phyloP scores from a whole-genome alignment of 139 green algal species.

The Chlorella sorokiniana region DNA sequence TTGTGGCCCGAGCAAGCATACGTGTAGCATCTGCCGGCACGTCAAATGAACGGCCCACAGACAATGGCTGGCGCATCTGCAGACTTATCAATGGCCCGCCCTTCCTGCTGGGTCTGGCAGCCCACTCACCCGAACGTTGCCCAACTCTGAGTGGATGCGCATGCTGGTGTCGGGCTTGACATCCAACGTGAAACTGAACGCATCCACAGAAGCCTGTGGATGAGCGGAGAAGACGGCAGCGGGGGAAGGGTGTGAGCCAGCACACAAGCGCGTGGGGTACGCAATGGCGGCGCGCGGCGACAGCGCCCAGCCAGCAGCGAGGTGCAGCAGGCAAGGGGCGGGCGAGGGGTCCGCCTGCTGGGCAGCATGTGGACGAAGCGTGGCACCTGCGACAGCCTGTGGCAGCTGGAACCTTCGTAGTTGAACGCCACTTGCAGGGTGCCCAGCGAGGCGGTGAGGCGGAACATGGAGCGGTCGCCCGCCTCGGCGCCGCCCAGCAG shows the following conservation, averaged over 20 bases:
- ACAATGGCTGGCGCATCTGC: too few species aligned
- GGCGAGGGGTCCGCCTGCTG: too few species aligned
- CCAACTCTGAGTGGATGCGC: constrained; percentile 55
- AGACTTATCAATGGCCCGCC: neutral
- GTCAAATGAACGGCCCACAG: too few species aligned
- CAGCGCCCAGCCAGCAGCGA: too few species aligned
- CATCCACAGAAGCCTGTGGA: constrained; percentile 54
- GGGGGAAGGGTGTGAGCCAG: neutral
- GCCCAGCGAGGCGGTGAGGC: constrained; percentile 46
- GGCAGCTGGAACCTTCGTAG: constrained; percentile 57
- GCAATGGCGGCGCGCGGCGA: neutral
- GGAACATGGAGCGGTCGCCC: constrained; percentile 41
- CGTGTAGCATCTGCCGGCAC: too few species aligned
- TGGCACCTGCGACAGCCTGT: constrained; percentile 49
- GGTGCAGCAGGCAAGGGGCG: too few species aligned
- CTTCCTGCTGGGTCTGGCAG: neutral
- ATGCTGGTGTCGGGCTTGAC: constrained; percentile 48
- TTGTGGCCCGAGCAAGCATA: too few species aligned
- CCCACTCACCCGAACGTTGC: constrained; percentile 66
- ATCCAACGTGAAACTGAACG: constrained; percentile 57
- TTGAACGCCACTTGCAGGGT: constrained; percentile 64
- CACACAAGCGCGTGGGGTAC: neutral
- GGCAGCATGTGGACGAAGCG: too few species aligned
- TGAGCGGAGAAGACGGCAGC: neutral
- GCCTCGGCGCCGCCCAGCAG: neutral